A percentile compares a stretch with the other conserved stretches of the same genome.
Conservation (phyloP, 345 rosid genomes). For the Adansonia digitata region DNA sequence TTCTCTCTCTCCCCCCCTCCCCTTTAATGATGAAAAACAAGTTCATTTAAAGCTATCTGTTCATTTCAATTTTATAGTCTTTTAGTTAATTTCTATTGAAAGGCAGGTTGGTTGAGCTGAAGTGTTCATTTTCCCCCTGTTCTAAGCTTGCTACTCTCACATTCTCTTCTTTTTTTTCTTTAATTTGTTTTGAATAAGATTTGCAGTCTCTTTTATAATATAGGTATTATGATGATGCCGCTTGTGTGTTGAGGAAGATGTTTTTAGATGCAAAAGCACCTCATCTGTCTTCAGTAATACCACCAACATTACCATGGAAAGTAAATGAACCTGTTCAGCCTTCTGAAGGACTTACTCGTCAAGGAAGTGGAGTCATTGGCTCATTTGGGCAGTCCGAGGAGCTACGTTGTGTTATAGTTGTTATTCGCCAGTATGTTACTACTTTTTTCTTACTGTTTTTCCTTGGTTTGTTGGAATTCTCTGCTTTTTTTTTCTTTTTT, state of each 20-base stretch:
- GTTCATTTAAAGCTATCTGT: not conserved
- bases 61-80: not conserved
- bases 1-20: not conserved
- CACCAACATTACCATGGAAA: slow-evolving; percentile 96
- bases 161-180: not conserved
- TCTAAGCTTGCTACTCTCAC: not conserved
- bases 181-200: not conserved
- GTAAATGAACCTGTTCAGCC: slow-evolving; percentile 70
- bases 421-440: slow-evolving; percentile 88
- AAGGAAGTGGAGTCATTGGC: slow-evolving; percentile 96
- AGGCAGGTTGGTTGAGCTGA: slow-evolving; percentile 3
- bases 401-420: slow-evolving; percentile 92
- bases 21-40: not conserved
- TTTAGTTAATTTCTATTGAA: not conserved
- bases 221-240: slow-evolving; percentile 98
- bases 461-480: not conserved
- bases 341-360: slow-evolving; percentile 87
- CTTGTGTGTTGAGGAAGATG: slow-evolving; percentile 94
- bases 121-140: not conserved
- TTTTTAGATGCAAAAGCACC: slow-evolving; percentile 99
- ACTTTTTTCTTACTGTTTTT: not conserved
- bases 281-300: slow-evolving; percentile 84
- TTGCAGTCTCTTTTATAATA: slow-evolving; percentile 12
- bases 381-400: slow-evolving; percentile 94
- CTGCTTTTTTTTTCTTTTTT: slow-evolving; percentile 1